Evolutionary conservation across 768 basidiomycete genomes (phyloP).

Genomic region (Auricularia sp.): DNA sequence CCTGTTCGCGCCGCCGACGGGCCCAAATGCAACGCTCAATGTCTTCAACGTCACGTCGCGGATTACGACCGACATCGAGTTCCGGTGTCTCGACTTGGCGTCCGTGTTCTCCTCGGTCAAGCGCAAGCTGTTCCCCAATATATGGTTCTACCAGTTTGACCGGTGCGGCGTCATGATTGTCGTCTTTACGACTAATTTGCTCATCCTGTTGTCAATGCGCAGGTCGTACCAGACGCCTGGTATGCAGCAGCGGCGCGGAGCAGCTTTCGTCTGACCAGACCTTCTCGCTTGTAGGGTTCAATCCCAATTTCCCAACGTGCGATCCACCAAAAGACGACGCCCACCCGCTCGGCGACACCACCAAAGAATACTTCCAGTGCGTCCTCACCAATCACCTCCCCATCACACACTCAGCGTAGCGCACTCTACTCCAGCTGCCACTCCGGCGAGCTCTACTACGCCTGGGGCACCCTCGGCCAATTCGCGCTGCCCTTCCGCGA

Average conservation of each 20-base stretch:
- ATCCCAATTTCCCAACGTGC: conserved; percentile 35
- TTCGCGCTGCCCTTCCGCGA: conserved; percentile 35
- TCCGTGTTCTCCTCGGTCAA: conserved; percentile 34
- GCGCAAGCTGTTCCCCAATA: conserved; percentile 32
- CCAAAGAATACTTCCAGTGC: conserved; percentile 37
- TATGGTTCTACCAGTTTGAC: conserved; percentile 41
- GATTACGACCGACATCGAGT: conserved; percentile 36
- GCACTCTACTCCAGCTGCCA: conserved; percentile 13
- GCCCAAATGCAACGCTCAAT: conserved; percentile 28
- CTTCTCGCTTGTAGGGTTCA: conserved; percentile 16
- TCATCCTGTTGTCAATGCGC: too few species aligned
- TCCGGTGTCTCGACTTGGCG: conserved; percentile 41
- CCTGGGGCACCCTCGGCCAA: conserved; percentile 30
- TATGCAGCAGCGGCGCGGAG: too few species aligned
- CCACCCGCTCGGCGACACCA: conserved; percentile 38
- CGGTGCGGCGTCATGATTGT: too few species aligned
- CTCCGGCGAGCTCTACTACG: conserved; percentile 24
- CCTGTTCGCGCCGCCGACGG: conserved; percentile 32
- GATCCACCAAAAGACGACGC: conserved; percentile 31
- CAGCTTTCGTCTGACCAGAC: too few species aligned
- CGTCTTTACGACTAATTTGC: too few species aligned
- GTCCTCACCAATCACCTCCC: not conserved
- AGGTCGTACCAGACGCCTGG: conserved; percentile 22
- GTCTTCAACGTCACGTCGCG: conserved; percentile 39
- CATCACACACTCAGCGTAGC: not conserved